Evolutionary conservation across 2,329 filamentous ascomycete genomes (phyloP).

Genomic region (Fusarium pilosicola): DNA sequence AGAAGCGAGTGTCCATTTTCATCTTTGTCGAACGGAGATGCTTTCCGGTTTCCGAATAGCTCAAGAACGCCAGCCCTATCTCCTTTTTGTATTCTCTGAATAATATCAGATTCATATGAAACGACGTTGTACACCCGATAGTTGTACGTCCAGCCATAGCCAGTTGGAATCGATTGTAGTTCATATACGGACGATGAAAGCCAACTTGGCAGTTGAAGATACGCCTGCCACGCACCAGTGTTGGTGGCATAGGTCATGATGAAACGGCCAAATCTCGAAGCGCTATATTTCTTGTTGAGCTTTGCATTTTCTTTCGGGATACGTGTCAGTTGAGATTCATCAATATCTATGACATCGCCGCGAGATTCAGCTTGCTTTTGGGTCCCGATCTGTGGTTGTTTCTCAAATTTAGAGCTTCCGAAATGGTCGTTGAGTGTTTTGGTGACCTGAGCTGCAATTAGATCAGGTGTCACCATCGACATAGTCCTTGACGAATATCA

Average conservation of each 20-base stretch:
- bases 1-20: constrained; percentile 12
- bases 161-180: constrained; percentile 17
- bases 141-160: not conserved
- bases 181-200: constrained; percentile 31
- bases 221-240: constrained; percentile 36
- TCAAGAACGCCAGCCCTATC: constrained; percentile 34
- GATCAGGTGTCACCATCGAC: constrained; percentile 26
- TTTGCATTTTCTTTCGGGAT: not conserved
- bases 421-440: not conserved
- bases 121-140: constrained; percentile 41
- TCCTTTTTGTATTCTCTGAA: constrained; percentile 11
- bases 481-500: constrained; percentile 20
- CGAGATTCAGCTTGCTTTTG: not conserved
- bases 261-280: constrained; percentile 26
- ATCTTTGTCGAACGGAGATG: constrained; percentile 42
- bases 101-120: constrained; percentile 18
- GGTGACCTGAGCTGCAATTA: constrained; percentile 14
- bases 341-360: too few relatives aligned
- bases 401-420: not conserved
- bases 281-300: not conserved
- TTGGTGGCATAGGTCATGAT: not conserved
- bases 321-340: not conserved
- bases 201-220: constrained; percentile 41
- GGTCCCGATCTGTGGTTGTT: rapidly evolving
- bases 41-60: constrained; percentile 30